Evolutionary conservation across 345 rosid genomes (phyloP).

Genomic region (Eucalyptus cloeziana): DNA sequence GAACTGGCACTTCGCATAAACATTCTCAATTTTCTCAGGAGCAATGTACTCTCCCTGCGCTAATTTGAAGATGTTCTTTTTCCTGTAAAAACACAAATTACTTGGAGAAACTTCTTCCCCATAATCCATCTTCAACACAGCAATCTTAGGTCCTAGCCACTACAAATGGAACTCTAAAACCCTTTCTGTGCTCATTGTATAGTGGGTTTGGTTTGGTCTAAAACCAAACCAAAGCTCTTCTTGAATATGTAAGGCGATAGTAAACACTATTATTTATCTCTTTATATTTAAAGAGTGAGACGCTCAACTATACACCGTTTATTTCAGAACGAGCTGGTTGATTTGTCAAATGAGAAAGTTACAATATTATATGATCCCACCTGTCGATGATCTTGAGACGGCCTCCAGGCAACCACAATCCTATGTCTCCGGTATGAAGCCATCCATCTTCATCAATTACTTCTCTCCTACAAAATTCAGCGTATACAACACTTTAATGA

Average conservation of each 20-base stretch:
- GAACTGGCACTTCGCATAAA: constrained; percentile 82
- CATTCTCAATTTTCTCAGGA: constrained; percentile 97
- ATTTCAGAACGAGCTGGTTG: background rate
- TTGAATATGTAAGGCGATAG: background rate
- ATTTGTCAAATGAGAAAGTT: background rate
- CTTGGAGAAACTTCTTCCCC: background rate
- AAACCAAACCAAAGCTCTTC: background rate
- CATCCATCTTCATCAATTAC: constrained; percentile 87
- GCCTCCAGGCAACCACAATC: constrained; percentile 86
- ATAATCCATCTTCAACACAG: background rate
- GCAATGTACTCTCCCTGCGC: constrained; percentile 99
- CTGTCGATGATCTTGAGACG: constrained; percentile 94
- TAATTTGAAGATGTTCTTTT: constrained; percentile 96
- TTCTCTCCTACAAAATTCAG: constrained; percentile 55
- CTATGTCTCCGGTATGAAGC: constrained; percentile 97
- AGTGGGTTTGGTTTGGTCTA: background rate
- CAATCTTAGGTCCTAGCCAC: background rate
- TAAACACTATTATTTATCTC: background rate
- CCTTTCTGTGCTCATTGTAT: background rate
- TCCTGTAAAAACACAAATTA: constrained; percentile 30
- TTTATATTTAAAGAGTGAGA: background rate
- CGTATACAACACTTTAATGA: background rate
- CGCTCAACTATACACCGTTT: background rate
- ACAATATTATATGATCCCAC: constrained; percentile 13
- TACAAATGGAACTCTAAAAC: background rate